Evolutionary conservation across 2,329 filamentous ascomycete species (phyloP).

Genomic region (Reticulascus tulasneorum): DNA sequence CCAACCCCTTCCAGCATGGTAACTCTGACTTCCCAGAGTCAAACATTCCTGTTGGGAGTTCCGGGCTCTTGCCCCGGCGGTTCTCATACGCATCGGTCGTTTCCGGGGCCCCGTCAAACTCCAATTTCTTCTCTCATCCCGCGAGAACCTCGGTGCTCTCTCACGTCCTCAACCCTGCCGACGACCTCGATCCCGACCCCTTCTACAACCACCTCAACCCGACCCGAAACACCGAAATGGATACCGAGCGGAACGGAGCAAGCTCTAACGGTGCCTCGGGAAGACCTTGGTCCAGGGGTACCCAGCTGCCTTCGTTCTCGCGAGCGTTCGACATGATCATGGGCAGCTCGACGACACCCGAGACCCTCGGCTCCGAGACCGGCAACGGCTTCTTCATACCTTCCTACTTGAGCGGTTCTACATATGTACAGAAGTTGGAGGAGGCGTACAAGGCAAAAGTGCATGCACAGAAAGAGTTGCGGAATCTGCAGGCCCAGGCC

Average conservation of each 20-base stretch:
- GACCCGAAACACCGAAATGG: constrained; percentile 24
- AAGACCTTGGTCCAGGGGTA: constrained; percentile 12
- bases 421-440: constrained; percentile 72
- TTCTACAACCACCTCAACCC: constrained; percentile 18
- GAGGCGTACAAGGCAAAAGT: constrained; percentile 63
- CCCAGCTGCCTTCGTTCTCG: constrained; percentile 42
- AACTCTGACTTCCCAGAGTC: constrained; percentile 29
- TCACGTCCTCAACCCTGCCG: constrained; percentile 50
- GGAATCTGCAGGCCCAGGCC: constrained; percentile 36
- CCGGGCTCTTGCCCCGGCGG: constrained; percentile 28
- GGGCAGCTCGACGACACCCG: constrained; percentile 21
- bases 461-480: constrained; percentile 44
- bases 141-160: constrained; percentile 42
- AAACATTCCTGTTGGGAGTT: constrained; percentile 20
- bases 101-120: constrained; percentile 30
- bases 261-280: constrained; percentile 19
- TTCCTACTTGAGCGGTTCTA: constrained; percentile 75
- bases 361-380: constrained; percentile 16
- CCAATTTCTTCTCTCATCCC: constrained; percentile 31
- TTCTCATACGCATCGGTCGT: constrained; percentile 40
- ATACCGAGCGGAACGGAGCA: constrained; percentile 25
- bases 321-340: constrained; percentile 50
- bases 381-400: constrained; percentile 66
- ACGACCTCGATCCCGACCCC: constrained; percentile 32
- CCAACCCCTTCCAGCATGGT: constrained; percentile 37